Base-by-base conservation (phyloP, 202 grass and related monocot genomes). In the Bolboschoenoplectus hybrid region DNA sequence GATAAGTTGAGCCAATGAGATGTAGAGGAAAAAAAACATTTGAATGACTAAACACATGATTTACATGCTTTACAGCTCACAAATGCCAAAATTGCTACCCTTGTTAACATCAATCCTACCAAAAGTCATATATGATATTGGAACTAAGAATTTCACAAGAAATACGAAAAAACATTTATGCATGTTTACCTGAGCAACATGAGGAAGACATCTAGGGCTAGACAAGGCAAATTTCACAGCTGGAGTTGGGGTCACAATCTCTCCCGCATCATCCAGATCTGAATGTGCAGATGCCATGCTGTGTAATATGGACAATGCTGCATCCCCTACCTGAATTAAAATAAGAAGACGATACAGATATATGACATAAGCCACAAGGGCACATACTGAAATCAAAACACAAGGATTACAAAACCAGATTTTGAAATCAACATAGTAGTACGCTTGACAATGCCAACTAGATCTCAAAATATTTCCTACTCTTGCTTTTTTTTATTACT, bases 181-280 rank as follows among this genome's bases (percentile, higher is more conserved):
- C 26, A 51, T 20, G 82, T 77, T 26, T 84, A 98, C 97, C 91
- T 98, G 97, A 81, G 97, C 86, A 87, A 98, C 89, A 92, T 98
- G 97, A 80, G 97, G 97, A 94, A 98, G 90, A 79, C 97, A 98
- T 88, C 97, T 92, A 83, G 91, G 90, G 87, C 93, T 98, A 68
- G 97, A 98, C 41, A 98, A 88, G 85, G 95, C 93, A 81, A 82
- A 90, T 89, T 98, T 98, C 68, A 98, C 97, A 85, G 88, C 92
- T 89, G 97, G 97, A 74, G 97, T 98, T 78, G 97, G 93, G 61
- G 97, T 98, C 69, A 98, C 97, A 86, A 98, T 95, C 85, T 98
- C 97, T 16, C 97, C 97, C 17, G 97, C 93, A 80, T 98, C 97
- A 90, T 98, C 97, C 84, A 98, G 93, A 94, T 98, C 97, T 85